These are phyloP conservation scores for Diaporthe batatas DNA, from an alignment of 2,329 filamentous ascomycete species.

Conservation along the genomic window DNA sequence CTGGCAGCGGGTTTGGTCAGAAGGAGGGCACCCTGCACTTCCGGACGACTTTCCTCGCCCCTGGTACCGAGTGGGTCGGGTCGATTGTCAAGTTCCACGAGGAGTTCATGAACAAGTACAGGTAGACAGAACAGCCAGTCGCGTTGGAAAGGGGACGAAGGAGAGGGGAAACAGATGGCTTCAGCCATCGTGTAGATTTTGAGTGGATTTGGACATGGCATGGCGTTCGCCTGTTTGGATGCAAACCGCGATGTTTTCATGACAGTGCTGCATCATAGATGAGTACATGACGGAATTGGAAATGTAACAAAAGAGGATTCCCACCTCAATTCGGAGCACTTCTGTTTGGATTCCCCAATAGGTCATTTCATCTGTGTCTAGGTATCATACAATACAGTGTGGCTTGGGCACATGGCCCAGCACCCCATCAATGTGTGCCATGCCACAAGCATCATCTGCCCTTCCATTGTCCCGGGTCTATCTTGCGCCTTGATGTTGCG, in stretches of 20 bases:
- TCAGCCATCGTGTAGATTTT: not conserved
- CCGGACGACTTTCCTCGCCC: slow-evolving; percentile 95
- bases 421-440: slow-evolving; percentile 7
- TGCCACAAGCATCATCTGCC: not conserved
- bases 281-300: slow-evolving; percentile 16
- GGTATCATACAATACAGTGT: slow-evolving; percentile 42
- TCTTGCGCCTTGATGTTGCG: not conserved
- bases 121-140: slow-evolving; percentile 55
- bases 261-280: slow-evolving; percentile 17
- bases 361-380: slow-evolving; percentile 39
- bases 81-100: slow-evolving; percentile 91
- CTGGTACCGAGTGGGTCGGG: slow-evolving; percentile 94
- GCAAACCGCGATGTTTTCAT: slow-evolving; percentile 10
- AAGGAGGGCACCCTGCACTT: slow-evolving; percentile 93
- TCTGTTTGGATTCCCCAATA: slow-evolving; percentile 16
- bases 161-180: not conserved
- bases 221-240: slow-evolving; percentile 23
- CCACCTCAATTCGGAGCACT: slow-evolving; percentile 8
- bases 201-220: slow-evolving; percentile 32
- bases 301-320: slow-evolving; percentile 16
- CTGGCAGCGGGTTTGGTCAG: slow-evolving; percentile 94
- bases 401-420: slow-evolving; percentile 5
- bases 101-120: slow-evolving; percentile 89
- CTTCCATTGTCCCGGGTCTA: not conserved
- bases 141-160: slow-evolving; percentile 22